Evolutionary conservation across 2,329 filamentous ascomycete species (phyloP).

Genomic region (Trichoderma sp.): DNA sequence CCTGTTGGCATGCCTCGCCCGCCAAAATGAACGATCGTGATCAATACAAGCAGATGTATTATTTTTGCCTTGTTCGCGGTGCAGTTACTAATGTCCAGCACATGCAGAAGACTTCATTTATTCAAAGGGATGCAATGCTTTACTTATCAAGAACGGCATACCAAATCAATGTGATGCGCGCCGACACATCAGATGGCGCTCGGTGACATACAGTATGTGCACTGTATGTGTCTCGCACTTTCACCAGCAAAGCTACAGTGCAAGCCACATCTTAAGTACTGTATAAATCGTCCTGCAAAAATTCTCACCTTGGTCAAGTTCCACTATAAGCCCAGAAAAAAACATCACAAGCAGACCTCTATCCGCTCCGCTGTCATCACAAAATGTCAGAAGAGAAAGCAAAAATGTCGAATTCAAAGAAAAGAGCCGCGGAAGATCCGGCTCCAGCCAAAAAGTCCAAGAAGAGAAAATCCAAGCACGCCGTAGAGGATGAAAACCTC

Average conservation of each 20-base stretch:
- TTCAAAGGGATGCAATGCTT: background rate
- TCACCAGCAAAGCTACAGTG: background rate
- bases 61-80: background rate
- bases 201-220: constrained; percentile 9
- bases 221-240: background rate
- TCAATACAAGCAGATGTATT: background rate
- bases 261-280: background rate
- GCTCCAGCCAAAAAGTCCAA: constrained; percentile 51
- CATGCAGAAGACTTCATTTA: background rate
- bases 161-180: background rate
- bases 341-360: background rate
- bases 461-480: constrained; percentile 58
- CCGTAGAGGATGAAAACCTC: constrained; percentile 59
- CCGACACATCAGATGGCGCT: background rate
- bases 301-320: constrained; percentile 25
- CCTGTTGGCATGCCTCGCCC: background rate
- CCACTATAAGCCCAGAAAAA: background rate
- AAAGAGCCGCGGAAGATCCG: constrained; percentile 59
- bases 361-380: background rate
- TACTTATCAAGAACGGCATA: background rate
- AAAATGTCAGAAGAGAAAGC: background rate
- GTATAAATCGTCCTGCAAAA: constrained; percentile 15
- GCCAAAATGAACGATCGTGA: background rate
- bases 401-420: constrained; percentile 52
- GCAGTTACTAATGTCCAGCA: too few species aligned